These are phyloP conservation scores for Panaeolus cyanescens DNA, from an alignment of 768 basidiomycete species.

Conservation along the genomic window DNA sequence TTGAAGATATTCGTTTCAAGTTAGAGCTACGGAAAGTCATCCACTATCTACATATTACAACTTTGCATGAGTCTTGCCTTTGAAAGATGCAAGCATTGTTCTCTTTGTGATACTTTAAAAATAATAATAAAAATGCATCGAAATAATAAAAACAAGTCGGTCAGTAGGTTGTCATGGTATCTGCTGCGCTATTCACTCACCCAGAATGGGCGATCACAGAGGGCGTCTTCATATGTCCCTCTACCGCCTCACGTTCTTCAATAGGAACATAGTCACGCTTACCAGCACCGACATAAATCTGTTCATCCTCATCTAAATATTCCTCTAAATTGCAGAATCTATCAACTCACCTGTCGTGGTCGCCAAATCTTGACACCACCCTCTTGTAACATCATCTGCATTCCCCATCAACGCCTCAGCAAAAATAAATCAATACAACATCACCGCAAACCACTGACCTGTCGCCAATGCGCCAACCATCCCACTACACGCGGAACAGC, in stretches of 20 bases:
- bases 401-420: conserved; percentile 5
- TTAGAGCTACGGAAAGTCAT: too few relatives aligned
- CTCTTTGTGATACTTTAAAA: conserved; percentile 62
- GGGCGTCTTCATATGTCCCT: conserved; percentile 60
- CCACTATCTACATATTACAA: too few relatives aligned
- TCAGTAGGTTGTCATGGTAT: conserved; percentile 34
- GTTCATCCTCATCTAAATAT: neutral
- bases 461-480: conserved; percentile 93
- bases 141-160: neutral
- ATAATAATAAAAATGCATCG: conserved; percentile 6
- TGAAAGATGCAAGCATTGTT: conserved; percentile 63
- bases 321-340: conserved; percentile 10
- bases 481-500: conserved; percentile 91
- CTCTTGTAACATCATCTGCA: conserved; percentile 86
- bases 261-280: conserved; percentile 77
- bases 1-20: too few relatives aligned
- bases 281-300: conserved; percentile 79
- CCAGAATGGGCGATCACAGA: conserved; percentile 72
- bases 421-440: conserved; percentile 3
- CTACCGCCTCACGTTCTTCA: conserved; percentile 55
- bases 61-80: conserved; percentile 48
- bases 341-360: conserved; percentile 65
- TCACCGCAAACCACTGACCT: conserved; percentile 41
- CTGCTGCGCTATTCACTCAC: conserved; percentile 44
- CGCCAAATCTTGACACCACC: conserved; percentile 95